phyloP scores from a whole-genome alignment of 495 filamentous ascomycete genomes.

The Friedmanniomyces endolithicus region DNA sequence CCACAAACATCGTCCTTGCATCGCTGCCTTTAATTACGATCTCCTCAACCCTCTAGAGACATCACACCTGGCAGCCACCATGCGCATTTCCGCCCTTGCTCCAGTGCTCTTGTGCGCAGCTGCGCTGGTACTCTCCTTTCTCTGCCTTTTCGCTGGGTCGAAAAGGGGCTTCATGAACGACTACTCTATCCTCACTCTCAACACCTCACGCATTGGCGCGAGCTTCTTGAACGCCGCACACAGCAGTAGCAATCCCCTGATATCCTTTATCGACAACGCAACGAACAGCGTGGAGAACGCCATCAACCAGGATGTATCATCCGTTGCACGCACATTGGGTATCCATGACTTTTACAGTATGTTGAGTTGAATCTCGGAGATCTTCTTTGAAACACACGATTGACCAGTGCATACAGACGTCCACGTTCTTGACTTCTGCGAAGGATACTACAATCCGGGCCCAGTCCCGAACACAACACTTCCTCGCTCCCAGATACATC shows the following conservation, averaged over 20 bases:
- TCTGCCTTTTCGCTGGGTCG: slow-evolving; percentile 60
- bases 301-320: slow-evolving; percentile 35
- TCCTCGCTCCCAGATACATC: slow-evolving; percentile 21
- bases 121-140: slow-evolving; percentile 53
- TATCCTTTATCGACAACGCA: slow-evolving; percentile 20
- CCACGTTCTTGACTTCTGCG: slow-evolving; percentile 59
- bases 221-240: slow-evolving; percentile 31
- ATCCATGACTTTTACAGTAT: slow-evolving; percentile 60
- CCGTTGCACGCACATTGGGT: slow-evolving; percentile 37
- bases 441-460: slow-evolving; percentile 43
- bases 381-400: too few relatives aligned
- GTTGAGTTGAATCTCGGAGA: too few relatives aligned
- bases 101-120: slow-evolving; percentile 39
- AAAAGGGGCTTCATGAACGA: slow-evolving; percentile 47
- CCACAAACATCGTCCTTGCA: neutral
- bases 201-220: slow-evolving; percentile 50
- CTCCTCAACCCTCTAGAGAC: neutral
- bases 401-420: slow-evolving; percentile 15
- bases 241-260: slow-evolving; percentile 14
- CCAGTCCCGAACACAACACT: slow-evolving; percentile 36
- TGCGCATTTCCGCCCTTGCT: slow-evolving; percentile 32
- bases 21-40: neutral
- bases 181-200: slow-evolving; percentile 54
- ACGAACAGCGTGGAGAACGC: slow-evolving; percentile 29
- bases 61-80: neutral